phyloP scores from a whole-genome alignment of 2,329 filamentous ascomycete genomes.

The Neofusicoccum laricinum region DNA sequence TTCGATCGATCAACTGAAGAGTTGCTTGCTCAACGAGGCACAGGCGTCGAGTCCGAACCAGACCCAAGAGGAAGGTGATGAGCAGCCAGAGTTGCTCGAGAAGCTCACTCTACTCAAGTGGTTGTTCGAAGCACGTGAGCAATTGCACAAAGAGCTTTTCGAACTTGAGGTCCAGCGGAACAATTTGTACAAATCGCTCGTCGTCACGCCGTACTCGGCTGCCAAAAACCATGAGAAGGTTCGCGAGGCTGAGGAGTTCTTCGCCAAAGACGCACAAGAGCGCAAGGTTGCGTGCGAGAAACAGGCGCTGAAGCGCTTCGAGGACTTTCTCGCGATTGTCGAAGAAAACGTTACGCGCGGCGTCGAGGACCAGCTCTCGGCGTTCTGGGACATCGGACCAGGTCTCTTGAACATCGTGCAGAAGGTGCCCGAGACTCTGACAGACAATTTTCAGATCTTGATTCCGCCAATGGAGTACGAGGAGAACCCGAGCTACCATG shows the following conservation, averaged over 20 bases:
- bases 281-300: slow-evolving; percentile 69
- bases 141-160: slow-evolving; percentile 78
- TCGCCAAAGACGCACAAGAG: slow-evolving; percentile 71
- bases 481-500: slow-evolving; percentile 79
- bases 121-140: slow-evolving; percentile 93
- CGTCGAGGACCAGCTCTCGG: slow-evolving; percentile 85
- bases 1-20: slow-evolving; percentile 73
- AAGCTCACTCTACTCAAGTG: slow-evolving; percentile 94
- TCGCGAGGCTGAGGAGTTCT: slow-evolving; percentile 75
- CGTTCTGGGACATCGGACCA: slow-evolving; percentile 97
- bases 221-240: slow-evolving; percentile 74
- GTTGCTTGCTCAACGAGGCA: slow-evolving; percentile 69
- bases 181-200: slow-evolving; percentile 78
- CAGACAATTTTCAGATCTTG: slow-evolving; percentile 64
- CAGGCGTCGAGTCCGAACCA: slow-evolving; percentile 70
- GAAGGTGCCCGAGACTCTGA: slow-evolving; percentile 63
- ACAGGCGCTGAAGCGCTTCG: slow-evolving; percentile 68
- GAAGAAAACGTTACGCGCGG: slow-evolving; percentile 83
- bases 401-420: slow-evolving; percentile 74
- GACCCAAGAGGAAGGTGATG: slow-evolving; percentile 91
- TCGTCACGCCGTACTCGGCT: slow-evolving; percentile 76
- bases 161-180: slow-evolving; percentile 83
- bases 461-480: slow-evolving; percentile 77
- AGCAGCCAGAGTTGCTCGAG: slow-evolving; percentile 88
- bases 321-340: slow-evolving; percentile 74